Base-by-base conservation (phyloP, 225 moss, liverwort and hornwort genomes). In the Bryum argenteum region DNA sequence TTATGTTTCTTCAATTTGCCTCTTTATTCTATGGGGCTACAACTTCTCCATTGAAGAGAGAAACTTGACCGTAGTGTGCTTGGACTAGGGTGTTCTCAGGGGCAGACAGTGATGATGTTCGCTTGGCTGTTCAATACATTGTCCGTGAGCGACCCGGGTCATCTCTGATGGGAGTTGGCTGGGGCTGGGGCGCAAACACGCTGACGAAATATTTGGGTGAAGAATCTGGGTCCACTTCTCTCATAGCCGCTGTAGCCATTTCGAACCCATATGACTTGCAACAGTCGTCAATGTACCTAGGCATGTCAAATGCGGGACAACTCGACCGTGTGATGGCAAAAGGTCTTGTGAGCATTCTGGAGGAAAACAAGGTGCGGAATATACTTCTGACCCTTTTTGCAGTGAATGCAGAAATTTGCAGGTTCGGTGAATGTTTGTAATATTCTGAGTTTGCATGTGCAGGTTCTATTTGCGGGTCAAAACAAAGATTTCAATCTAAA, bases 41-140 rank as follows among this genome's bases (percentile, higher is more conserved):
- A 19, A 40, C 55, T 26, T 60, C 43, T 51, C 17, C 20, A 10
- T 55, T 42, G 67, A 70, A 72, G 73, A 72, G 78, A 57, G 42
- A 28, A 72, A 61, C 68, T 63, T 83, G 69, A 67, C 77, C 78
- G 74, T 71, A 73, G 73, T 72, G 78, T 85, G 71, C 77, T 76
- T 89, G 80, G 79, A 69, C 80, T 91, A 97, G 97, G 94, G 82
- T 98, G 50, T 94, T 98, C 75, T 86, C 97, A 87, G 97, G 90
- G 65, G 94, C 88, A 61, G 97, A 98, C 70, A 94, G 92, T 79
- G 97, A 92, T 82, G 97, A 98, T 72, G 88, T 98, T 84, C 94
- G 82, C 67, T 71, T 94, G 71, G 89, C 73, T 80, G 88, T 81
- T 45, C 64, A 84, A 37, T 88, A 90, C 66, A 80, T 98, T 65